Base-by-base conservation (phyloP, 257 asterid species). In the Lycium barbarum region DNA sequence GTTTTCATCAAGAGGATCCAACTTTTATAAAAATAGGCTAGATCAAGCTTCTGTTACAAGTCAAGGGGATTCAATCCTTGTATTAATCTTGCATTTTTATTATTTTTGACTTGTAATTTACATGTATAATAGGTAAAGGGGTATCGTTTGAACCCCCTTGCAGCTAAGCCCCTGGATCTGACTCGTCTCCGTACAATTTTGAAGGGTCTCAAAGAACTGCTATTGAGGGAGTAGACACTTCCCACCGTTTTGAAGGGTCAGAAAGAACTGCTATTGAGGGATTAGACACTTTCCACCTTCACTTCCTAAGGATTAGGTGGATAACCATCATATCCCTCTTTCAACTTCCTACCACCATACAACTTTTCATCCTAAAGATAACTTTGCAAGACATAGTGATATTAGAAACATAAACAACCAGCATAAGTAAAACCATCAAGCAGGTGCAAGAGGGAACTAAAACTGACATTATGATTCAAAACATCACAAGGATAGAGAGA, bases 251-350 rank as follows among this genome's bases (percentile, higher is more conserved):
- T 38, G 53, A 15, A 70, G 53, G 78, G 51, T 36, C 76, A 36
- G 26, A 38, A 70, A 70, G 79, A 70, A 40, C 15, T 70, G 33
- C 79, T 70, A 70, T 70, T 40, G 54, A 15, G 22, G 54, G 8
- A 70, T 70, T 40, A 70, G 33, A 17, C 33, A 40, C 53, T 17
- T 70, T 70, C 51, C 13, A 70, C 33, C 79, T 38, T 70, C 33
- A 70, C 17, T 70, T 17, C 54, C 79, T 70, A 17, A 38, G 54
- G 79, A 70, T 70, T 70, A 40, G 33, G 79, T 38, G 79, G 53
- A 70, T 40, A 40, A 70, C 79, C 26, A 70, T 17, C 53, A 70
- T 51, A 3, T 8, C 54, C 54, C 9, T 70, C 54, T 70, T 17
- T 3, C 8, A 26, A 17, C 17, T 53, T 70, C 79, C 54, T 38